Percentiles rank a stretch among this genome's conserved stretches.
These are phyloP conservation scores for Hypoxylon sp. DNA, from an alignment of 2,329 filamentous ascomycete genomes.

Conservation along the genomic window DNA sequence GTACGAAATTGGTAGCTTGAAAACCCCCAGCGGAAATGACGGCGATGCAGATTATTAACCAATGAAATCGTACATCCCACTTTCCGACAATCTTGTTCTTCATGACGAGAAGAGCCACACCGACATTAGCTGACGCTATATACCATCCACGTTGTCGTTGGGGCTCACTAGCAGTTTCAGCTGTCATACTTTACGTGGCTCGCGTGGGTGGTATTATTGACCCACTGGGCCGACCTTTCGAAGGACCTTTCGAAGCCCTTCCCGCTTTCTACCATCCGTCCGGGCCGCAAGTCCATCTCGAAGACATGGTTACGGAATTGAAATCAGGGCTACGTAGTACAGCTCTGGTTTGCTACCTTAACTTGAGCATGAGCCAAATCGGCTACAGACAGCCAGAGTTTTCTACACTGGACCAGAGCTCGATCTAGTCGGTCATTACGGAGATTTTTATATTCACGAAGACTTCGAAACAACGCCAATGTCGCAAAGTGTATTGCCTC, in stretches of 20 bases:
- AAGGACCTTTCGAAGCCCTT: conserved; percentile 25
- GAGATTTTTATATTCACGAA: neutral
- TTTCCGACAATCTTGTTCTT: conserved; percentile 22
- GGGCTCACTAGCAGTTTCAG: conserved; percentile 41
- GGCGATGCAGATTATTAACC: conserved; percentile 18
- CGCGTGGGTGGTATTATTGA: conserved; percentile 28
- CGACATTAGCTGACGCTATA: conserved; percentile 37
- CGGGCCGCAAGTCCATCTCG: conserved; percentile 31
- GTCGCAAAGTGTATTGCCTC: neutral
- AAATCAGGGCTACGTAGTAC: conserved; percentile 10
- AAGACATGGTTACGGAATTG: conserved; percentile 13
- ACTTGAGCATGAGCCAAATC: conserved; percentile 6
- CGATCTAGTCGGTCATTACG: neutral
- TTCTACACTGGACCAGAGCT: conserved; percentile 10
- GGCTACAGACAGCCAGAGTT: neutral
- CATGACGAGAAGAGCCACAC: conserved; percentile 34
- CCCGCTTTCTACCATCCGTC: conserved; percentile 24
- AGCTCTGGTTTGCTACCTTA: conserved; percentile 4
- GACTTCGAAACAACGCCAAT: conserved; percentile 10
- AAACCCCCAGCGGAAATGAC: conserved; percentile 23
- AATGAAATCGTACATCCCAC: conserved; percentile 26
- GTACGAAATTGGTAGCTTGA: conserved; percentile 33
- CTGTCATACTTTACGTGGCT: conserved; percentile 39
- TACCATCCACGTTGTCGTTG: conserved; percentile 38
- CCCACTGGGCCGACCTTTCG: conserved; percentile 20